Evolutionary conservation across 345 rosid genomes (phyloP).

Genomic region (Citrus inodora): DNA sequence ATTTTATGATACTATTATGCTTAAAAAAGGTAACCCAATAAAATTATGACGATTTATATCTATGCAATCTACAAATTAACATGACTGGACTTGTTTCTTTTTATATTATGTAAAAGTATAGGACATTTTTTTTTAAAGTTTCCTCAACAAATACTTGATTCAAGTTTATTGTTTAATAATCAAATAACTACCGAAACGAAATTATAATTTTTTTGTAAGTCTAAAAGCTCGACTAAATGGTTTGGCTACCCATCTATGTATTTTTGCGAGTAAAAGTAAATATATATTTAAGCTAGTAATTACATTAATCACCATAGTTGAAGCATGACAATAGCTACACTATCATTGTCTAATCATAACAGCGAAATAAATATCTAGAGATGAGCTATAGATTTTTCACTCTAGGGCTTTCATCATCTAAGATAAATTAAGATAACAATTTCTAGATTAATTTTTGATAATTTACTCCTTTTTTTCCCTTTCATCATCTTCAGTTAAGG

Average conservation of each 20-base stretch:
- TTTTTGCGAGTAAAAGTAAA: neutral
- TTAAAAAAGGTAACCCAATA: neutral
- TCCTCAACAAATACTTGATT: no score
- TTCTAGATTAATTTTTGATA: neutral
- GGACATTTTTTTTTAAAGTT: neutral
- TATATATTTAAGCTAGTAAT: neutral
- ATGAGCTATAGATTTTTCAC: neutral
- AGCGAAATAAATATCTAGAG: neutral
- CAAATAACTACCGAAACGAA: no score
- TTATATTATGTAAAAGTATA: no score
- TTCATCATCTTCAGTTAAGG: neutral
- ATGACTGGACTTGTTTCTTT: no score
- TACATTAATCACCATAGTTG: no score
- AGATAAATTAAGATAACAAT: no score
- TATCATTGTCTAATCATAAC: neutral
- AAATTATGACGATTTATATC: neutral
- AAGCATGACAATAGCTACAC: neutral
- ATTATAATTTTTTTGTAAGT: no score
- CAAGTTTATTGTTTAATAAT: no score
- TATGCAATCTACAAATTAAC: no score
- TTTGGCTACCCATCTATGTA: neutral
- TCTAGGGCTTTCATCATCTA: slow-evolving; percentile 10
- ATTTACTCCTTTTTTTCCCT: neutral
- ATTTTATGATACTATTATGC: neutral
- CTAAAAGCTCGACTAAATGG: neutral